Percentiles rank a stretch among this genome's conserved stretches.
These are phyloP conservation scores for Phaseolus lunatus DNA, from an alignment of 306 rosid genomes.

Conservation along the genomic window DNA sequence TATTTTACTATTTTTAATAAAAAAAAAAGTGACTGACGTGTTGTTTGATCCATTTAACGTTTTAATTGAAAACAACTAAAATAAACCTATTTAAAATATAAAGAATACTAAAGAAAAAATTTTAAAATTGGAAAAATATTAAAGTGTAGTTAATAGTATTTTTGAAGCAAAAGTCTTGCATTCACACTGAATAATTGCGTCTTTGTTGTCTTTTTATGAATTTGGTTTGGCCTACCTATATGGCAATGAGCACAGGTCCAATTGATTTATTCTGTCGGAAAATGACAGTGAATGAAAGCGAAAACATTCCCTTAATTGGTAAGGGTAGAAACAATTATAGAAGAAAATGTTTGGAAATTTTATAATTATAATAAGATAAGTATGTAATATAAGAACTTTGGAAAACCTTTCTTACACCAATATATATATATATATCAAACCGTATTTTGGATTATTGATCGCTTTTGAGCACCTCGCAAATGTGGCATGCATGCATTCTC, in stretches of 20 bases:
- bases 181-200: conserved; percentile 41
- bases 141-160: neutral
- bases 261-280: neutral
- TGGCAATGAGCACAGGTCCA: neutral
- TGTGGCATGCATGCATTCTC: neutral
- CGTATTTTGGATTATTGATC: neutral
- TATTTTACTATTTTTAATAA: too few species aligned
- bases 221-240: neutral
- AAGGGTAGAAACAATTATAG: neutral
- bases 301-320: conserved; percentile 6
- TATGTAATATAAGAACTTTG: neutral
- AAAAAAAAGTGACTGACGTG: too few species aligned
- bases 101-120: too few species aligned
- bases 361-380: neutral
- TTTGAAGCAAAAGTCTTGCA: conserved; percentile 40
- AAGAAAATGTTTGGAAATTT: neutral
- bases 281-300: conserved; percentile 26
- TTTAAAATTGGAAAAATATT: too few species aligned
- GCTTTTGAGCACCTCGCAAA: neutral
- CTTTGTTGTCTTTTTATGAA: neutral
- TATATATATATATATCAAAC: neutral
- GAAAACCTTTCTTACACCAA: neutral
- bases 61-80: too few species aligned
- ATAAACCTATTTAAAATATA: too few species aligned
- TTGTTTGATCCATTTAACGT: too few species aligned